Percentiles rank a stretch among this genome's conserved stretches.
Conservation (phyloP, 257 asterid species). For the Anisodus tanguticus region DNA sequence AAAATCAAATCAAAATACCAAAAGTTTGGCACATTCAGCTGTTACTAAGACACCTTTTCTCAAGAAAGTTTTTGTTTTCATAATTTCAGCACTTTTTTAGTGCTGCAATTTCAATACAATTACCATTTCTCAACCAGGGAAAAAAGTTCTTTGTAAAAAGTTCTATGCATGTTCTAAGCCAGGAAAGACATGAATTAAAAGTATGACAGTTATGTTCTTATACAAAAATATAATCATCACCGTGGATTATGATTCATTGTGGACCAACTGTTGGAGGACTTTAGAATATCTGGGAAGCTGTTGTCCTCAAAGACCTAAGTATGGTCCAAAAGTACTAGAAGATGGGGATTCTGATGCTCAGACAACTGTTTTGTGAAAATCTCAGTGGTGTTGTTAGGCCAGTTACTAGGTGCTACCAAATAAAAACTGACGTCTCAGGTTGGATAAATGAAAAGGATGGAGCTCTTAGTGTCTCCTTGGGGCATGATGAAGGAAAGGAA, state of each 20-base stretch:
- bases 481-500: too few species aligned
- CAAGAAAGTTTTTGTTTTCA: background rate
- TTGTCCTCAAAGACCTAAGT: background rate
- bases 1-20: too few species aligned
- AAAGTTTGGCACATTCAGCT: too few species aligned
- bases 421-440: background rate
- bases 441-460: background rate
- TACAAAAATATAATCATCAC: background rate
- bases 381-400: background rate
- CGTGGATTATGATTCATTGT: too few species aligned
- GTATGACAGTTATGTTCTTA: background rate
- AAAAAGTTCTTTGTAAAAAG: background rate
- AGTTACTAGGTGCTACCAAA: background rate
- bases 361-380: constrained; percentile 16
- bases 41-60: too few species aligned
- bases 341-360: constrained; percentile 10
- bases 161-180: background rate
- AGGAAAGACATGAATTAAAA: background rate
- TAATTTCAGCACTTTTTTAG: background rate
- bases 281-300: background rate
- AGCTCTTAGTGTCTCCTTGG: too few species aligned
- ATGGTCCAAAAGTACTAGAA: constrained; percentile 12
- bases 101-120: background rate
- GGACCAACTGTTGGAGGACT: background rate
- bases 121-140: background rate